Evolutionary conservation across 2,329 filamentous ascomycete genomes (phyloP), one percentile per base, ranked within the genome.

Genomic region (Fragosphaeria purpurea): DNA sequence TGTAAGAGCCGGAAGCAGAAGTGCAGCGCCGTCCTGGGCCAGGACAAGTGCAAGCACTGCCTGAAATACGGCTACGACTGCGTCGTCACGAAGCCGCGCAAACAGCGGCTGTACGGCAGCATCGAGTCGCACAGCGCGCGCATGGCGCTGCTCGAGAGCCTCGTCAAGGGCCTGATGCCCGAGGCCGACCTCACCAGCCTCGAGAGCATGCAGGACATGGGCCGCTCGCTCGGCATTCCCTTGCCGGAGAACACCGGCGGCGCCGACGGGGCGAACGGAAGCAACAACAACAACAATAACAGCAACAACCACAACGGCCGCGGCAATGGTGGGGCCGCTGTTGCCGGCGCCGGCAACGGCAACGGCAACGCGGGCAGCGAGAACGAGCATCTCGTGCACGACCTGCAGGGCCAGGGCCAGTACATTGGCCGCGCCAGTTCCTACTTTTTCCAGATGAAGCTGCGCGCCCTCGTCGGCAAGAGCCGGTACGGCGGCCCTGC

Each of bases 1-100:
- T 71, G 68, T 62, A 70, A 70, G 61, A 65, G 63, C 48, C 61
- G 68, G 48, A 71, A 71, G 60, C 69, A 71, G 51, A 71, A 71
- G 56, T 71, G 69, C 59, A 57, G 65, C 47, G 63, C 63, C 35
- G 61, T 64, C 51, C 58, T 62, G 2, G 66, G 63, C 35, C 61
- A 69, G 46, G 60, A 62, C 4, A 56, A 63, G 35, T 71, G 68
- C 50, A 62, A 63, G 30, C 70, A 71, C 59, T 71, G 69, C 58
- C 48, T 62, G 38, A 56, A 63, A 9, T 65, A 69, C 57, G 61
- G 63, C 43, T 67, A 70, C 56, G 62, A 65, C 43, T 71, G 69
- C 56, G 60, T 63, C 34, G 69, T 65, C 33, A 71, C 68, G 8
- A 64, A 70, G 57, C 64, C 65, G 46, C 67, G 68, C 55, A 70